Base-by-base conservation (phyloP, 1,139 yeast genomes). In the Taiozyma sp. region DNA sequence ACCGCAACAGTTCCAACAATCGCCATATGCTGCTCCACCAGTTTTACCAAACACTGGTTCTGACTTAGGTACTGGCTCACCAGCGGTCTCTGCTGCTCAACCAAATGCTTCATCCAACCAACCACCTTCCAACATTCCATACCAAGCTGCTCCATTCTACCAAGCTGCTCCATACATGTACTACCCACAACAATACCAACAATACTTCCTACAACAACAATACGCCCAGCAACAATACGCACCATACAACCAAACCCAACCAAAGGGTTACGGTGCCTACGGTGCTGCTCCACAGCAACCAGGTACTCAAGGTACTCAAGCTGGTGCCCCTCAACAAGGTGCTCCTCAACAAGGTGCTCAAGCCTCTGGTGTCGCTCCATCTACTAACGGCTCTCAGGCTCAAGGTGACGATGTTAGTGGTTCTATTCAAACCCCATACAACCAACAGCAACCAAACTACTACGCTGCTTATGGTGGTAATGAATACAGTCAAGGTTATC, bases 141-240 rank as follows among this genome's bases (percentile, higher is more conserved):
- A 50, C 50, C 60, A 56, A 47, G 49, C 43, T 30, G 49, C 45
- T 28, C 55, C 57, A 46, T 54, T 46, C 48, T 54, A 48, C 51
- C 58, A 53, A 53, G 53, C 53, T 48, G 44, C 53, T 29, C 64
- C 62, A 50, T 61, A 59, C 53, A 53, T 59, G 58, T 61, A 59
- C 50, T 56, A 52, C 49, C 60, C 59, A 50, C 53, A 50, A 51
- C 53, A 51, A 46, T 46, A 44, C 46, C 42, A 43, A 6, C 53
- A 50, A 51, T 51, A 51, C 45, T 46, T 42, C 46, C 42, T 40
- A 10, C 53, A 45, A 53, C 62, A 59, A 54, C 52, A 50, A 51
- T 50, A 50, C 51, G 10, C 47, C 46, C 59, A 53, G 46, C 62
- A 57, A 53, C 55, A 52, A 50, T 58, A 47, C 45, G 48, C 50